These are phyloP conservation scores for Penicillium subrubescens DNA, from an alignment of 495 filamentous ascomycete genomes.

Conservation along the genomic window DNA sequence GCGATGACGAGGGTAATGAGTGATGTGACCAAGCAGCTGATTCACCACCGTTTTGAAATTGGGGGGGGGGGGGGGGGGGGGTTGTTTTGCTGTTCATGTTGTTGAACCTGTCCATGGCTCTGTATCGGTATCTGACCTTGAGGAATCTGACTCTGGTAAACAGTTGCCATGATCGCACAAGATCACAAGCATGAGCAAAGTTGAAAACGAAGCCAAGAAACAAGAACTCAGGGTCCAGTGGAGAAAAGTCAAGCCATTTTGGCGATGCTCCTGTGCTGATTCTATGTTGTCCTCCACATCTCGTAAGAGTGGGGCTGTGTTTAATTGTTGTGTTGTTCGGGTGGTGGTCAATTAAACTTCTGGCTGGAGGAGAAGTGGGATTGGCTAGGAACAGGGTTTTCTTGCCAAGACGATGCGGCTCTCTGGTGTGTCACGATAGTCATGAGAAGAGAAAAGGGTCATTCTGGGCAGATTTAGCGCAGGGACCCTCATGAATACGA, in stretches of 20 bases:
- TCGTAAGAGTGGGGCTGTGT: slow-evolving; percentile 6
- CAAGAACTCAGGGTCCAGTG: neutral
- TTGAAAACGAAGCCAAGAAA: neutral
- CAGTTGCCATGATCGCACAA: neutral
- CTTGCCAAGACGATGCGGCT: neutral
- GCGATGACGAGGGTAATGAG: neutral
- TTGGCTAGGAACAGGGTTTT: neutral
- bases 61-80: no score
- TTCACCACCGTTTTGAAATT: neutral
- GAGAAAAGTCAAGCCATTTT: neutral
- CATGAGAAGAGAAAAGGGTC: neutral
- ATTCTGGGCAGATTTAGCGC: neutral
- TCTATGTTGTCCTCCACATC: neutral
- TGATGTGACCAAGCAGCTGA: neutral
- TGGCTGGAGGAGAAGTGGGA: neutral
- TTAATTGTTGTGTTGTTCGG: neutral
- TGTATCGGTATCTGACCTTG: neutral
- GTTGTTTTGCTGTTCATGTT: neutral
- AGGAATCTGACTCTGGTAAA: neutral
- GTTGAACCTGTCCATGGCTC: neutral
- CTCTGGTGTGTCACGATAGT: neutral
- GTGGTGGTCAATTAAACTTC: neutral
- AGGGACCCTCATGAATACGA: neutral
- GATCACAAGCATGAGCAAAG: neutral
- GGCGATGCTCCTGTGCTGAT: neutral